Evolutionary conservation across 2,329 filamentous ascomycete species (phyloP), one percentile per base, ranked within the genome.

Genomic region (Bipolaris cookei): DNA sequence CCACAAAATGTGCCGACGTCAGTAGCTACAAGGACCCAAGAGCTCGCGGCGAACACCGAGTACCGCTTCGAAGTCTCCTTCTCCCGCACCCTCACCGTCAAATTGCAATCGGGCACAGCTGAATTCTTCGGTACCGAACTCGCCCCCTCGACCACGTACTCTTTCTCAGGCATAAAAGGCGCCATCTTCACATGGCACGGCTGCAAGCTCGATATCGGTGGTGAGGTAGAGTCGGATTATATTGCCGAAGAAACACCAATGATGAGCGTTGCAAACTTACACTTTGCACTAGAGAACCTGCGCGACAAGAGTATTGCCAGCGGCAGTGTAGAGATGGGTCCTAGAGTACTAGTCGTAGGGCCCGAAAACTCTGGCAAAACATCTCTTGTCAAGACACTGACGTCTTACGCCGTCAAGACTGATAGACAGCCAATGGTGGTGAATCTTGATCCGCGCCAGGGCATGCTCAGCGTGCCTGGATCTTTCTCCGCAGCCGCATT

Each of bases 91-190:
- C 64, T 78, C 32, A 70, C 68, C 11, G 69, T 83, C 65, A 78
- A 92, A 80, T 82, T 98, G 23, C 79, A 91, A 54, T 86, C 84
- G 32, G 95, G 95, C 59, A 92, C 89, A 1, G 95, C 94, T 46
- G 95, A 99, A 77, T 87, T 96, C 71, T 97, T 98, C 74, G 95
- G 95, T 73, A 93, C 94, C 53, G 95, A 99, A 79, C 89, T 99
- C 41, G 92, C 92, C 10, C 84, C 86, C 8, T 90, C 89, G 54
- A 89, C 90, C 49, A 83, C 86, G 8, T 98, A 98, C 80, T 88
- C 83, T 30, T 94, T 99, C 77, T 84, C 85, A 43, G 90, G 91
- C 54, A 86, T 85, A 65, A 96, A 96, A 80, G 90, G 90, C 56
- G 93, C 94, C 59, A 89, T 99, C 70, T 91, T 91, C 76, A 96